Evolutionary conservation across 2,329 filamentous ascomycete species (phyloP).

Genomic region (Cryphonectria carpinicola): DNA sequence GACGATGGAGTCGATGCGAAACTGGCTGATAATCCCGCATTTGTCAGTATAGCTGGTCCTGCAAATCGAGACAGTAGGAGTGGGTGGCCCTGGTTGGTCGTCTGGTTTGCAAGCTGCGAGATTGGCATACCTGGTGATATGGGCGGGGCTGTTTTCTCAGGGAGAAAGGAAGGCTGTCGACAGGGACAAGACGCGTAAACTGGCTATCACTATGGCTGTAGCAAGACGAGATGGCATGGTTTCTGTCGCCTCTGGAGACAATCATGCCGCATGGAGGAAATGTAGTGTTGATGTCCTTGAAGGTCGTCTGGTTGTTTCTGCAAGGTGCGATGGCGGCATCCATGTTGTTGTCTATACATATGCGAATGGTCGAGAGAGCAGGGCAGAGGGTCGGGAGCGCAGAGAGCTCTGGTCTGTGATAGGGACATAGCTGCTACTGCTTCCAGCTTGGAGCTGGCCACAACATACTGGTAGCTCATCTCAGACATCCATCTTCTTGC

Average conservation of each 20-base stretch:
- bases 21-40: slow-evolving; percentile 30
- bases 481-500: no score
- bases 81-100: slow-evolving; percentile 20
- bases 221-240: slow-evolving; percentile 51
- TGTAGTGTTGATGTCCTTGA: slow-evolving; percentile 7
- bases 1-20: slow-evolving; percentile 44
- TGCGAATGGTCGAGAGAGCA: not conserved
- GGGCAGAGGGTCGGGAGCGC: not conserved
- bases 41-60: not conserved
- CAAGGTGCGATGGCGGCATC: no score
- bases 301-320: not conserved
- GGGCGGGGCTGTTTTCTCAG: slow-evolving; percentile 48
- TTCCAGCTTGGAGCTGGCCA: no score
- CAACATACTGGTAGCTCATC: no score
- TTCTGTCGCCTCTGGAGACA: slow-evolving; percentile 33
- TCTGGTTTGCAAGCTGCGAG: slow-evolving; percentile 25
- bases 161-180: slow-evolving; percentile 52
- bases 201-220: slow-evolving; percentile 57
- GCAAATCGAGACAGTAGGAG: not conserved
- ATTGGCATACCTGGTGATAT: slow-evolving; percentile 39
- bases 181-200: slow-evolving; percentile 59
- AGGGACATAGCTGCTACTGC: not conserved
- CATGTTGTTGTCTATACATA: not conserved
- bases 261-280: slow-evolving; percentile 16
- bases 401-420: not conserved